Conservation (phyloP, 805 yeast genomes). For the Candida sonorensis region DNA sequence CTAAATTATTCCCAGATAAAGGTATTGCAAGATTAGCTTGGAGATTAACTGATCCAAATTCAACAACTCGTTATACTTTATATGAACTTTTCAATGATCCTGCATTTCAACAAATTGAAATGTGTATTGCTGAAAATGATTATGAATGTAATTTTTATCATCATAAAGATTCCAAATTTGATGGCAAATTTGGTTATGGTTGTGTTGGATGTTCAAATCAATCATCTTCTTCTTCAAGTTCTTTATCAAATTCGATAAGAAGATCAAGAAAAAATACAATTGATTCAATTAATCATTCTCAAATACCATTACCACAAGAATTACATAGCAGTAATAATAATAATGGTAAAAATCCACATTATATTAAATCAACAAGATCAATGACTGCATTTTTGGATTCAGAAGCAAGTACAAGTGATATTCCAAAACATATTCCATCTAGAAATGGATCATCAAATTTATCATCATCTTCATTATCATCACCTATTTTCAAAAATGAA, state of each 20-base stretch:
- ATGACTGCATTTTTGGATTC: slow-evolving; percentile 1
- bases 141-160: slow-evolving; percentile 22
- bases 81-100: slow-evolving; percentile 56
- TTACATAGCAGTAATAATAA: too few species aligned
- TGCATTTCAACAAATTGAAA: slow-evolving; percentile 56
- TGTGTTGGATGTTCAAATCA: slow-evolving; percentile 2
- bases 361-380: too few species aligned
- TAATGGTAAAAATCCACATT: too few species aligned
- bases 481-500: too few species aligned
- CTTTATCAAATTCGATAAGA: background rate
- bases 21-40: slow-evolving; percentile 72
- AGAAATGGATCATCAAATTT: background rate
- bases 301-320: background rate
- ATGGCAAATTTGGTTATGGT: slow-evolving; percentile 18
- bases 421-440: too few species aligned
- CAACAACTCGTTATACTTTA: slow-evolving; percentile 50
- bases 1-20: slow-evolving; percentile 51
- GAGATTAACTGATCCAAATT: slow-evolving; percentile 66
- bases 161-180: slow-evolving; percentile 12
- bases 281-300: background rate
- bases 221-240: background rate
- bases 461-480: slow-evolving; percentile 1
- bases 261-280: slow-evolving; percentile 2
- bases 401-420: background rate
- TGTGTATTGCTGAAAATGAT: slow-evolving; percentile 49